Percentiles rank a stretch among this genome's conserved stretches.
phyloP scores from a whole-genome alignment of 2,329 filamentous ascomycete species.

The Ambrosiella beaveri region DNA sequence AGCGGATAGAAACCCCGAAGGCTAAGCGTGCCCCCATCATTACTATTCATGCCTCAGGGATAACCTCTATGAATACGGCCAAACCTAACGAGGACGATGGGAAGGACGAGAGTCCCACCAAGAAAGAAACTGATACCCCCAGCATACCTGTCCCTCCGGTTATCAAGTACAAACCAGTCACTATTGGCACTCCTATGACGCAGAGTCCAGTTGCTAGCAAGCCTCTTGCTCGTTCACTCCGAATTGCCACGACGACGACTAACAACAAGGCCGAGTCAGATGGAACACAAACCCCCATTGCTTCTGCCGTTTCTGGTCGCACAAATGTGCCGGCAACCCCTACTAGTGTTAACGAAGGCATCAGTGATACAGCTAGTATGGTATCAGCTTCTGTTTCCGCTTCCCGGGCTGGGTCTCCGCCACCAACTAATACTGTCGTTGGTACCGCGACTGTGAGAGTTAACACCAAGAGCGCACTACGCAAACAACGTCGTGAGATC shows the following conservation, averaged over 20 bases:
- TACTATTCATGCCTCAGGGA: background rate
- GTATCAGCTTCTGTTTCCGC: constrained; percentile 52
- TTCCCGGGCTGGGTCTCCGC: constrained; percentile 56
- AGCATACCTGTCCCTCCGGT: constrained; percentile 1
- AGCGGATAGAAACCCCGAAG: constrained; percentile 6
- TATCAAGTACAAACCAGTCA: background rate
- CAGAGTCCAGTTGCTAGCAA: background rate
- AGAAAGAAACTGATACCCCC: too few species aligned
- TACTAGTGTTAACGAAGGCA: constrained; percentile 47
- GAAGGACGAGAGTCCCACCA: too few species aligned
- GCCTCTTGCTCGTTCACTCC: background rate
- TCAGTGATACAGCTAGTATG: constrained; percentile 62
- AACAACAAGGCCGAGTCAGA: background rate
- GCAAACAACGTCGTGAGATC: constrained; percentile 56
- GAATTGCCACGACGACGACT: constrained; percentile 3
- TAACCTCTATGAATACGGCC: too few species aligned
- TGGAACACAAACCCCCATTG: constrained; percentile 21
- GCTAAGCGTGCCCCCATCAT: constrained; percentile 1
- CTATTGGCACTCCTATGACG: background rate
- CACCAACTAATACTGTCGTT: constrained; percentile 34
- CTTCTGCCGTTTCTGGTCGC: constrained; percentile 21
- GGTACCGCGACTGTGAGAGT: constrained; percentile 50
- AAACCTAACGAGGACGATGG: too few species aligned
- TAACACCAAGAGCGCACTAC: constrained; percentile 63
- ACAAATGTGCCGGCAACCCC: background rate